phyloP scores from a whole-genome alignment of 495 filamentous ascomycete genomes.

The Margaritispora aquatica region DNA sequence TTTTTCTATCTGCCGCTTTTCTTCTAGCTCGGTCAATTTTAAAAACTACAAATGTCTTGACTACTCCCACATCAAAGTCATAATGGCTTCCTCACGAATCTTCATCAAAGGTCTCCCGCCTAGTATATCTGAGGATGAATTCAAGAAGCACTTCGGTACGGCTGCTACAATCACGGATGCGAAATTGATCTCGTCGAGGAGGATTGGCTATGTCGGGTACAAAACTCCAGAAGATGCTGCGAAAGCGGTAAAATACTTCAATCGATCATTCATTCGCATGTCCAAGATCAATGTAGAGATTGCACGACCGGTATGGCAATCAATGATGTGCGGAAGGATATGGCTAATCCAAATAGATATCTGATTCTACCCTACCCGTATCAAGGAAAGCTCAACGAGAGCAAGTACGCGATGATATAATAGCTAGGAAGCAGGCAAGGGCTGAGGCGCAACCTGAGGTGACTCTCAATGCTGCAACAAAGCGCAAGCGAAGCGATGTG shows the following conservation, averaged over 20 bases:
- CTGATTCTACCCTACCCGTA: slow-evolving; percentile 22
- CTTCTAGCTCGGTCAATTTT: neutral
- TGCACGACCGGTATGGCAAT: slow-evolving; percentile 68
- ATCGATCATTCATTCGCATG: slow-evolving; percentile 91
- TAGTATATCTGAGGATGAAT: slow-evolving; percentile 64
- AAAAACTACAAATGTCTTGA: neutral
- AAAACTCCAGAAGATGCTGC: slow-evolving; percentile 72
- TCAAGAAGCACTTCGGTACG: slow-evolving; percentile 77
- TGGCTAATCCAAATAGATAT: slow-evolving; percentile 16
- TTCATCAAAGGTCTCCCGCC: slow-evolving; percentile 87
- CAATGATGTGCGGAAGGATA: neutral
- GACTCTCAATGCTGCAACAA: slow-evolving; percentile 25
- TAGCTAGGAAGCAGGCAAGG: slow-evolving; percentile 16
- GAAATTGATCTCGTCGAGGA: slow-evolving; percentile 77
- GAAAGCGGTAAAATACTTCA: slow-evolving; percentile 86
- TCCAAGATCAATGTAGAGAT: slow-evolving; percentile 91
- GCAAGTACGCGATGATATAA: slow-evolving; percentile 19
- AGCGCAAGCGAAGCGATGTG: slow-evolving; percentile 46
- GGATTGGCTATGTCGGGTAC: slow-evolving; percentile 96
- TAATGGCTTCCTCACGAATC: slow-evolving; percentile 67
- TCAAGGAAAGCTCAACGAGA: slow-evolving; percentile 26
- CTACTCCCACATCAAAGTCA: neutral
- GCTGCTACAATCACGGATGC: slow-evolving; percentile 77
- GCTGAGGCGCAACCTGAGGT: slow-evolving; percentile 17
- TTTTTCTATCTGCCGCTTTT: neutral